Conservation (phyloP, 2,329 filamentous ascomycete genomes). For the Aspergillus sp. region DNA sequence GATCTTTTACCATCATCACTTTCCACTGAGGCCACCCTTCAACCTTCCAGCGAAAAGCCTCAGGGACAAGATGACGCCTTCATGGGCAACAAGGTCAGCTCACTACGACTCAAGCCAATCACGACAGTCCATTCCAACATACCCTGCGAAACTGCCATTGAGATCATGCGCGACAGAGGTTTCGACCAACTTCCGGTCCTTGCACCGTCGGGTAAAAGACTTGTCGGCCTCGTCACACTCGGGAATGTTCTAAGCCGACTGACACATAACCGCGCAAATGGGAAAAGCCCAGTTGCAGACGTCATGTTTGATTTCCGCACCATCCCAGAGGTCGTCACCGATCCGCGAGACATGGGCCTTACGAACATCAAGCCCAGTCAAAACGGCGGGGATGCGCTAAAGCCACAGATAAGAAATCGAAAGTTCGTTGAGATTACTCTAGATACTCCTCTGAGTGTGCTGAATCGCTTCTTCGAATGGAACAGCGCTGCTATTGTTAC, state of each 20-base stretch:
- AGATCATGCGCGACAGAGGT: constrained; percentile 96
- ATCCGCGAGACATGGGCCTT: constrained; percentile 65
- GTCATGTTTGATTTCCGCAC: constrained; percentile 97
- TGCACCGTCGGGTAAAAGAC: constrained; percentile 63
- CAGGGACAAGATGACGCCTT: constrained; percentile 65
- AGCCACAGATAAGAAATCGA: constrained; percentile 52
- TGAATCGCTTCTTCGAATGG: constrained; percentile 97
- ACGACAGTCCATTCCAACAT: constrained; percentile 74
- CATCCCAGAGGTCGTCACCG: constrained; percentile 86
- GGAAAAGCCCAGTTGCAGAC: constrained; percentile 71
- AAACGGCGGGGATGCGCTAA: constrained; percentile 24
- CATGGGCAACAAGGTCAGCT: constrained; percentile 72
- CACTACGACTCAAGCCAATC: constrained; percentile 87
- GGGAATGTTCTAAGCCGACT: constrained; percentile 93
- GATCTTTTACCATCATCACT: constrained; percentile 74
- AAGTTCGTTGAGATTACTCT: constrained; percentile 93
- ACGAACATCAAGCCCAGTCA: constrained; percentile 22
- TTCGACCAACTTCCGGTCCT: constrained; percentile 97
- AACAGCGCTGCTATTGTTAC: constrained; percentile 95
- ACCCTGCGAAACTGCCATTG: constrained; percentile 81
- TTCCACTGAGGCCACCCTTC: constrained; percentile 44
- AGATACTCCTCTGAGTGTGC: constrained; percentile 77
- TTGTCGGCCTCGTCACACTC: constrained; percentile 90
- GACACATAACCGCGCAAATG: constrained; percentile 75
- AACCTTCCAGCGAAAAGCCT: constrained; percentile 27